phyloP scores from a whole-genome alignment of 345 rosid genomes.

The Ceriops zippeliana region DNA sequence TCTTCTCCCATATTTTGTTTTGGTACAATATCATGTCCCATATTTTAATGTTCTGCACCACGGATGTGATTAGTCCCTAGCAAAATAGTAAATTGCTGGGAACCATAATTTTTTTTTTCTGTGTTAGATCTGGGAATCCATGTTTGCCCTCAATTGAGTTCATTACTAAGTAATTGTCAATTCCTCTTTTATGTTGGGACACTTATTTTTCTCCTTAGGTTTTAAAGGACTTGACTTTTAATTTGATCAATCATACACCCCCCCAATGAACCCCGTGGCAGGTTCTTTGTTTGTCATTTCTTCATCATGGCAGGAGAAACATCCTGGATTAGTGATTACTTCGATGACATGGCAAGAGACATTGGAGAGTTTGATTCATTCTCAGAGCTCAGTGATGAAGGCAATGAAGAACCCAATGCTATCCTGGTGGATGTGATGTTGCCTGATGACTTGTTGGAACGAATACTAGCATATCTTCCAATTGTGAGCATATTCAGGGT shows the following conservation, averaged over 20 bases:
- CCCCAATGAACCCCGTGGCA: neutral
- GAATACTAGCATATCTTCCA: constrained; percentile 81
- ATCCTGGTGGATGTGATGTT: constrained; percentile 68
- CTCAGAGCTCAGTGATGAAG: constrained; percentile 65
- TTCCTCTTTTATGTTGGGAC: neutral
- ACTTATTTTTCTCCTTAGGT: neutral
- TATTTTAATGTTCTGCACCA: no score
- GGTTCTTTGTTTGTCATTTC: neutral
- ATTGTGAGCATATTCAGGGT: constrained; percentile 87
- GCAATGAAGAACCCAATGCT: constrained; percentile 42
- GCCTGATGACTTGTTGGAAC: constrained; percentile 84
- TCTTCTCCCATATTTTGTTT: no score
- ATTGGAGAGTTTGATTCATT: constrained; percentile 45
- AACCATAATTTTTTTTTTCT: no score
- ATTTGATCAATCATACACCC: neutral
- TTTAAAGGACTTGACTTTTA: neutral
- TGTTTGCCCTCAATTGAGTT: neutral
- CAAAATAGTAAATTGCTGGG: no score
- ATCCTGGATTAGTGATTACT: constrained; percentile 62
- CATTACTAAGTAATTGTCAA: neutral
- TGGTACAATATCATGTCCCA: no score
- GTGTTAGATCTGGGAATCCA: neutral
- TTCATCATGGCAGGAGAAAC: constrained; percentile 65
- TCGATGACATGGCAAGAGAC: constrained; percentile 46
- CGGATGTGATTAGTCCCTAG: no score